Evolutionary conservation across 805 yeast species (phyloP).

Genomic region (Ogataea degrootiae): DNA sequence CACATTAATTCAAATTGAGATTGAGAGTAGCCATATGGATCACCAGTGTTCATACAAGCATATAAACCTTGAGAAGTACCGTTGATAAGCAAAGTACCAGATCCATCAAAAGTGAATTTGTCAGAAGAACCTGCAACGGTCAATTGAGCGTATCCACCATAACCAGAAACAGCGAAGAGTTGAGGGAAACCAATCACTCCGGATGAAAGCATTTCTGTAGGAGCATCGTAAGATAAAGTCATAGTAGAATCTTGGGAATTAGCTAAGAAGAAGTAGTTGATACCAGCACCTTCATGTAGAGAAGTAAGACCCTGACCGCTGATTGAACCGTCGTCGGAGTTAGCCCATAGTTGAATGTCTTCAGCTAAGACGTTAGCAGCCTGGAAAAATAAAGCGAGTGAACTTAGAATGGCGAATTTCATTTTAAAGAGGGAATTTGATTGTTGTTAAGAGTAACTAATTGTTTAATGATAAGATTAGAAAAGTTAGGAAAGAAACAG

Average conservation of each 20-base stretch:
- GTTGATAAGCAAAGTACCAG: slow-evolving; percentile 24
- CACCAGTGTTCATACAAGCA: slow-evolving; percentile 37
- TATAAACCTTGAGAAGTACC: slow-evolving; percentile 30
- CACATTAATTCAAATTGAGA: slow-evolving; percentile 24
- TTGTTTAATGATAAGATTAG: too few relatives aligned
- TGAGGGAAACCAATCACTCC: not conserved
- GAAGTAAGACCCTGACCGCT: slow-evolving; percentile 28
- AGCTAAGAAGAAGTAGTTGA: slow-evolving; percentile 36
- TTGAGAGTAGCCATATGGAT: slow-evolving; percentile 36
- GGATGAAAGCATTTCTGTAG: not conserved
- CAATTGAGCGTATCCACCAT: slow-evolving; percentile 2
- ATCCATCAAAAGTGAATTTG: slow-evolving; percentile 3
- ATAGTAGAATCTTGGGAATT: slow-evolving; percentile 13
- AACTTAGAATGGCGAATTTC: slow-evolving; percentile 5
- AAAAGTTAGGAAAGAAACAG: too few relatives aligned
- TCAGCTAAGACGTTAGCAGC: slow-evolving; percentile 6
- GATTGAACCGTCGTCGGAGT: slow-evolving; percentile 23
- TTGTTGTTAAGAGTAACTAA: too few relatives aligned
- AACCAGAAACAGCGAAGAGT: slow-evolving; percentile 3
- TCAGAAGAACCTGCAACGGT: not conserved
- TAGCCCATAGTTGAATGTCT: slow-evolving; percentile 17
- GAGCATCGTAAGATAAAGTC: too few relatives aligned
- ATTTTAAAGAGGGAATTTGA: not conserved
- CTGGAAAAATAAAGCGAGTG: slow-evolving; percentile 1
- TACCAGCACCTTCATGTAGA: slow-evolving; percentile 44